A percentile compares a stretch with the other conserved stretches of the same genome.
Conservation (phyloP, 1,284 basidiomycete genomes). For the Cryptococcus sp. region DNA sequence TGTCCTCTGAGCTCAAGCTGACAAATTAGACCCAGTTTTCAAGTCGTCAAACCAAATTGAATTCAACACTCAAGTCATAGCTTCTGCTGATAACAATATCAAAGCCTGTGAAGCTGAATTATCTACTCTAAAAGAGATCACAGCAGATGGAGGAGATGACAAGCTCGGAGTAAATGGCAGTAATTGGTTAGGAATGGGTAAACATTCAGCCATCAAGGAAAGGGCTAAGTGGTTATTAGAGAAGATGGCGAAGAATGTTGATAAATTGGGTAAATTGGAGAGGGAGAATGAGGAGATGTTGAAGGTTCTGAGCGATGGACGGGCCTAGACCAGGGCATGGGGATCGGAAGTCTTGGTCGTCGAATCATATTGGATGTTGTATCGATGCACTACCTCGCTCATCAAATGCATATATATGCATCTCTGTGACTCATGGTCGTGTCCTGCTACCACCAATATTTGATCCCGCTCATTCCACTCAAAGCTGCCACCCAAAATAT, state of each 20-base stretch:
- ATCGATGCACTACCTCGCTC: not conserved
- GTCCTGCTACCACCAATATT: not conserved
- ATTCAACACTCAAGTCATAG: slow-evolving; percentile 69
- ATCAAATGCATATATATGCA: no score
- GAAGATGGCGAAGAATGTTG: slow-evolving; percentile 67
- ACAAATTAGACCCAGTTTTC: slow-evolving; percentile 65
- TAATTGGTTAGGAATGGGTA: slow-evolving; percentile 37
- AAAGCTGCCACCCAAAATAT: not conserved
- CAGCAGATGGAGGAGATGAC: slow-evolving; percentile 39
- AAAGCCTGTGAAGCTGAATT: slow-evolving; percentile 73
- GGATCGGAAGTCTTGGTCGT: not conserved
- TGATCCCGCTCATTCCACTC: not conserved
- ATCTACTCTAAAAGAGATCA: slow-evolving; percentile 59
- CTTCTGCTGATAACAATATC: slow-evolving; percentile 62
- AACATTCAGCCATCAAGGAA: slow-evolving; percentile 56
- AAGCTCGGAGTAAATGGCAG: slow-evolving; percentile 27
- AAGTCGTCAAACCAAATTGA: slow-evolving; percentile 74
- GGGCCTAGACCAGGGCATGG: not conserved
- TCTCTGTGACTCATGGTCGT: no score
- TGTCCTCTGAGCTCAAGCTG: not conserved
- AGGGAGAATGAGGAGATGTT: slow-evolving; percentile 64
- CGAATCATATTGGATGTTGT: not conserved
- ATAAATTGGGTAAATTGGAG: slow-evolving; percentile 65
- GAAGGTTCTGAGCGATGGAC: slow-evolving; percentile 50
- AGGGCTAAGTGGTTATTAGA: slow-evolving; percentile 65